These are phyloP conservation scores for Coleophoma cylindrospora DNA, from an alignment of 2,329 filamentous ascomycete genomes.

Conservation along the genomic window DNA sequence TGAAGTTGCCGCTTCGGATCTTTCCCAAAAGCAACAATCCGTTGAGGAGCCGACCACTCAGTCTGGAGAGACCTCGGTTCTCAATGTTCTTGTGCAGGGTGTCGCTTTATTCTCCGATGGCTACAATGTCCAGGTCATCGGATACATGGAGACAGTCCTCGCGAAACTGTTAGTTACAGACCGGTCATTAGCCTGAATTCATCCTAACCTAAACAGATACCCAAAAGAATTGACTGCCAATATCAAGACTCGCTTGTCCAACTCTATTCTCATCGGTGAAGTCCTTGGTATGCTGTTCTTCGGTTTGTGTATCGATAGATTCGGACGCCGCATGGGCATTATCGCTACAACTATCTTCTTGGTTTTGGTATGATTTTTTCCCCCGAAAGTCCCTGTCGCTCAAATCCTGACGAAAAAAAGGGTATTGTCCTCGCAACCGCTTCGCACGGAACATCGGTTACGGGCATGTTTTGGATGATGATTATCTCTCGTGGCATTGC, in stretches of 20 bases:
- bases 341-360: conserved; percentile 41
- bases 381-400: not conserved
- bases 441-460: conserved; percentile 30
- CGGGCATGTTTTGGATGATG: conserved; percentile 39
- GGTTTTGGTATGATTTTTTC: conserved; percentile 3
- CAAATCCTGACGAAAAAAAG: not conserved
- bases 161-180: conserved; percentile 22
- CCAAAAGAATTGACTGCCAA: conserved; percentile 31
- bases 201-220: conserved; percentile 19
- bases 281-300: conserved; percentile 50
- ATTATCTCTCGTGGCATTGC: conserved; percentile 37
- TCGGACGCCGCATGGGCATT: conserved; percentile 44
- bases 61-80: conserved; percentile 13
- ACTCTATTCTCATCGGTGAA: conserved; percentile 48
- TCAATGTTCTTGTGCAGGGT: conserved; percentile 30
- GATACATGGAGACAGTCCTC: conserved; percentile 31
- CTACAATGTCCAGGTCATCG: conserved; percentile 30
- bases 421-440: conserved; percentile 38
- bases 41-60: not conserved
- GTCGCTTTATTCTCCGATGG: conserved; percentile 32
- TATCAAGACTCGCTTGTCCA: conserved; percentile 44
- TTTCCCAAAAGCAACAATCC: no score
- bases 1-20: no score
- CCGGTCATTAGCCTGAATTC: not conserved
- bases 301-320: conserved; percentile 40